Evolutionary conservation across 306 rosid genomes (phyloP), one percentile per base, ranked within the genome.

Genomic region (Lathyrus aphaca): DNA sequence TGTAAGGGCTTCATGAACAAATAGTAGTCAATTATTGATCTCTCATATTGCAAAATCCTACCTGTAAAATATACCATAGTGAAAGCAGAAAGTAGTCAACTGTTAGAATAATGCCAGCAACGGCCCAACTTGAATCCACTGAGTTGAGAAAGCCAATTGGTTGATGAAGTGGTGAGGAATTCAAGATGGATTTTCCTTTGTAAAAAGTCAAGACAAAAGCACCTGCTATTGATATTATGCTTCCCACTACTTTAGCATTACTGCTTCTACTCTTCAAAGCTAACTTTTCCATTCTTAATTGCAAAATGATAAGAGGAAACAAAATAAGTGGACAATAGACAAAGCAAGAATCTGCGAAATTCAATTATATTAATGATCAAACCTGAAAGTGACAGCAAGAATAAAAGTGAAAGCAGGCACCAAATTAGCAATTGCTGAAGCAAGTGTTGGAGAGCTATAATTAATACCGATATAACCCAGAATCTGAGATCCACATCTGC

Each of bases 401-500:
- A 89, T 75, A 87, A 93, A 90, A 68, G 97, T 88, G 80, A 90
- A 88, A 74, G 97, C 96, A 71, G 98, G 96, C 65, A 90, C 91
- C 30, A 93, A 74, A 72, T 88, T 90, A 79, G 85, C 84, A 64
- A 93, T 93, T 64, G 98, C 88, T 10, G 98, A 93, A 73, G 98
- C 79, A 74, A 93, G 98, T 3, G 96, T 81, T 8, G 98, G 98
- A 76, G 97, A 90, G 68, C 98, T 85, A 64, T 74, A 88, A 64
- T 29, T 86, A 77, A 90, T 83, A 17, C 91, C 91, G 10, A 88
- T 85, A 65, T 78, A 88, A 44, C 93, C 96, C 75, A 93, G 72
- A 8, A 90, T 72, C 82, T 88, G 97, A 51, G 94, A 88, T 64
- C 80, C 82, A 68, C 91, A 75, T 77, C 98, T 93, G 70, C 82